Evolutionary conservation across 495 filamentous ascomycete species (phyloP).

Genomic region (Penicillium coffeae): DNA sequence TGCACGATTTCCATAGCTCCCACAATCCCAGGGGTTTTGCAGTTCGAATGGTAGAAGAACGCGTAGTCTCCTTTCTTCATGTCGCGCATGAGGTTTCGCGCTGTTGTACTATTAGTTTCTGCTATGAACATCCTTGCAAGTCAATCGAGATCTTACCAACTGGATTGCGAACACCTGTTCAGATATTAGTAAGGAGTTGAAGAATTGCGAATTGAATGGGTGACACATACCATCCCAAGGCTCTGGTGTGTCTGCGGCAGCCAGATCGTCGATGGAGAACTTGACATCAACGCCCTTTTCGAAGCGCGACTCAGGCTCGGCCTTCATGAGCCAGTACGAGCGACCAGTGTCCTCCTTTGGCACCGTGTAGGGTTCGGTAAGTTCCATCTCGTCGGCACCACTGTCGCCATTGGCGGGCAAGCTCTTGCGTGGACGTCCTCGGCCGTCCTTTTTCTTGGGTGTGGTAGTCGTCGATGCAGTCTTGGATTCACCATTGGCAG

Average conservation of each 20-base stretch:
- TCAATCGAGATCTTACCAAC: conserved; percentile 36
- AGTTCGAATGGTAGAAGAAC: conserved; percentile 98
- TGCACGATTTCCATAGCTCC: conserved; percentile 91
- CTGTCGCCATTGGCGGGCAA: too few relatives aligned
- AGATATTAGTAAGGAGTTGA: conserved; percentile 17
- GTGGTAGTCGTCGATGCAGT: too few relatives aligned
- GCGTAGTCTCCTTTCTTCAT: conserved; percentile 92
- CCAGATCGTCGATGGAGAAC: conserved; percentile 93
- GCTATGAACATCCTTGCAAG: neutral
- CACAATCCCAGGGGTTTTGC: conserved; percentile 83
- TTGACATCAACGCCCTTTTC: conserved; percentile 84
- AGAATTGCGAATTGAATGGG: too few relatives aligned
- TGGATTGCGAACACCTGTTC: conserved; percentile 54
- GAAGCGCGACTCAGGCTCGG: conserved; percentile 81
- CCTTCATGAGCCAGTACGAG: conserved; percentile 91
- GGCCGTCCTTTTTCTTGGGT: too few relatives aligned
- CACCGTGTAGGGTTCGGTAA: conserved; percentile 1
- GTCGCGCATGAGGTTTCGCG: conserved; percentile 78
- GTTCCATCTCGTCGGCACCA: too few relatives aligned
- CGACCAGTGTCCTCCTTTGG: conserved; percentile 18
- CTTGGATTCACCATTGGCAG: conserved; percentile 17
- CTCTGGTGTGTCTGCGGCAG: conserved; percentile 64
- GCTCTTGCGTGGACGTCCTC: too few relatives aligned
- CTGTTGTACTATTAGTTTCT: conserved; percentile 33
- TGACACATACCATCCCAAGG: conserved; percentile 72